Evolutionary conservation across 805 yeast genomes (phyloP), one percentile per base, ranked within the genome.

Genomic region (Starmerella lactis-condensi): DNA sequence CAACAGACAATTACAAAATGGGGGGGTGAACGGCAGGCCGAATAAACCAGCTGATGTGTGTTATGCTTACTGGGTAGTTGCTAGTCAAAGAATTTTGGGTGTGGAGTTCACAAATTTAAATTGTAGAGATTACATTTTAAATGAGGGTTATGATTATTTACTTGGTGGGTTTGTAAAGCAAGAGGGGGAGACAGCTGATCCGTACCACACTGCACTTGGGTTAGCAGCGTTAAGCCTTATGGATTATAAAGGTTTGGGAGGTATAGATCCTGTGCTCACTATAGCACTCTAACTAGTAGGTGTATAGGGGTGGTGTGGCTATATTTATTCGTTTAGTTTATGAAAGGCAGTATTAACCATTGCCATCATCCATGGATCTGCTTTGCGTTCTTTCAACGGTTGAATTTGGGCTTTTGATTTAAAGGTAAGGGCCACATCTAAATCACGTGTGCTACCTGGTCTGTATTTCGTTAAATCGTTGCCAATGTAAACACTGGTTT

Each of bases 21-120:
- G 94, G 2, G 85, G 85, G 0, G 71, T 77, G 48, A 78, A 81
- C 50, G 95, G 95, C 1, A 60, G 95, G 28, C 70, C 67, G n/a
- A 79, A 79, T 50, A 82, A 82, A 50, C 64, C 61, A 35, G 75
- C 75, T 3, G 95, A 82, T 51, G 75, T 92, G 0, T 82, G 95
- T 55, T 82, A 82, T 47, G 66, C 75, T 5, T 82, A 81, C 62
- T 82, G 94, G 94, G 65, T 69, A 28, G 44, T 69, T 11, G 83
- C 68, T 2, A 58, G 78, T 4, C 54, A 79, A 38, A 42, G 47
- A 1, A 42, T 74, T 10, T 43, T 78, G 16, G 50, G 48, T 1
- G 34, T 40, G 0, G 38, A 42, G 5, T 11, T 13, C 2, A 21
- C 19, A n/a, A 26, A 13, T 14, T 21, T n/a, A 0, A 47, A 46